Conservation (phyloP, 208 protist species). For the Trypanosoma theileri region DNA sequence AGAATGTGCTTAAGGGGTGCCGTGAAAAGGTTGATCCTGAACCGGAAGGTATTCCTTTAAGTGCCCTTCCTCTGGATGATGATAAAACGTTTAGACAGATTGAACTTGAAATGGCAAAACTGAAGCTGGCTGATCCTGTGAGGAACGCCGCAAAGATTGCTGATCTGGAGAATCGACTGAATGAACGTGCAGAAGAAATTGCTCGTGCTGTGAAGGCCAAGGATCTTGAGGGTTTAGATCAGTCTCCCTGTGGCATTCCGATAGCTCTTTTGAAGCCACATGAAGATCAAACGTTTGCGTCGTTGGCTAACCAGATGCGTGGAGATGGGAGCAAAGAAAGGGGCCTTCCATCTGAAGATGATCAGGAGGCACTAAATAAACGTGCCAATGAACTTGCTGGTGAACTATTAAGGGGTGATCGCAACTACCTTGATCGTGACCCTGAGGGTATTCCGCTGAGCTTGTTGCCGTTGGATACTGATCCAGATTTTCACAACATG, state of each 20-base stretch:
- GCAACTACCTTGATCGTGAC: conserved; percentile 67
- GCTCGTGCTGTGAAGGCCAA: conserved; percentile 43
- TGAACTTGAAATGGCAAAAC: conserved; percentile 55
- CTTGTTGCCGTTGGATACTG: conserved; percentile 57
- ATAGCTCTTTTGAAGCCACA: conserved; percentile 68
- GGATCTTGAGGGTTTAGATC: conserved; percentile 51
- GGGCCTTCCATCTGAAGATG: conserved; percentile 9
- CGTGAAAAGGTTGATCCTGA: conserved; percentile 44
- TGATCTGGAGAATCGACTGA: conserved; percentile 54
- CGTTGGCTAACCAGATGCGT: conserved; percentile 50
- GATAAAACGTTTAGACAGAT: conserved; percentile 54
- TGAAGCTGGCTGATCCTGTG: conserved; percentile 51
- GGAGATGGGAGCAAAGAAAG: conserved; percentile 21
- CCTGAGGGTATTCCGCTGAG: conserved; percentile 63
- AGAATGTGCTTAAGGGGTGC: conserved; percentile 24
- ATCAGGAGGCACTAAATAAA: conserved; percentile 40
- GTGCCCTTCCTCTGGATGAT: conserved; percentile 55
- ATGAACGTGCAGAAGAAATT: conserved; percentile 52
- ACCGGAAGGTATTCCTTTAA: conserved; percentile 54
- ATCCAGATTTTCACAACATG: conserved; percentile 50
- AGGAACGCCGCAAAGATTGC: conserved; percentile 55
- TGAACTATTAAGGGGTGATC: conserved; percentile 51
- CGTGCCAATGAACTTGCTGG: conserved; percentile 50
- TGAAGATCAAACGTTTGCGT: conserved; percentile 49
- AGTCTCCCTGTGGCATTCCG: conserved; percentile 56